Percentiles rank a stretch among this genome's conserved stretches.
Evolutionary conservation across 1,284 basidiomycete genomes (phyloP).

Genomic region (Leucocoprinus gongylophorus): DNA sequence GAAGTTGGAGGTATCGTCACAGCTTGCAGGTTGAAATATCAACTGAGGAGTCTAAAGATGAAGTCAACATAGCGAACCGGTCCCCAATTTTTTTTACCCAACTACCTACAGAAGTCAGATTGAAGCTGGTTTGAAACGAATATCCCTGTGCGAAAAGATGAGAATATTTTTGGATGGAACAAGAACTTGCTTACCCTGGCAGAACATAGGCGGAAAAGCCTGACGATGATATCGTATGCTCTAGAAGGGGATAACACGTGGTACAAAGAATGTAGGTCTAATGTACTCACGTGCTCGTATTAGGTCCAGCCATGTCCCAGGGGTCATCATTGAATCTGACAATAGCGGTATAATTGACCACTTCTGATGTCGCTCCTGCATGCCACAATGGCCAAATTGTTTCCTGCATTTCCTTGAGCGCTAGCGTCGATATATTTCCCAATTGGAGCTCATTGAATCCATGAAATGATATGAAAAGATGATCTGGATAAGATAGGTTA

Average conservation of each 20-base stretch:
- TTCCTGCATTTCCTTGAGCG: constrained; percentile 36
- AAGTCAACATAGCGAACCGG: constrained; percentile 4
- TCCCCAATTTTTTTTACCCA: background rate
- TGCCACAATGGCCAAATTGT: constrained; percentile 38
- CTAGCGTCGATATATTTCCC: constrained; percentile 37
- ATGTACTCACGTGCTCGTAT: constrained; percentile 29
- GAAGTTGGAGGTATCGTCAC: constrained; percentile 45
- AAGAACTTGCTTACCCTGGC: constrained; percentile 27
- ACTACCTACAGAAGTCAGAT: constrained; percentile 42
- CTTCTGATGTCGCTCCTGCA: constrained; percentile 36
- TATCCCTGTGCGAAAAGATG: constrained; percentile 32
- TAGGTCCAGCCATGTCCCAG: constrained; percentile 38
- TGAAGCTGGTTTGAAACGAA: constrained; percentile 54
- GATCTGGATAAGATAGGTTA: constrained; percentile 29
- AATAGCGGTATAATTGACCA: constrained; percentile 29
- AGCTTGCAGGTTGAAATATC: constrained; percentile 45
- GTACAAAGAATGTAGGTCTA: background rate
- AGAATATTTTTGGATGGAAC: constrained; percentile 7
- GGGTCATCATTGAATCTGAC: constrained; percentile 40
- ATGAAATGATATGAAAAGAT: constrained; percentile 52
- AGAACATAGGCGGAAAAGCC: constrained; percentile 28
- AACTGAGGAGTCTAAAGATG: constrained; percentile 46
- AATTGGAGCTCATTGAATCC: constrained; percentile 41
- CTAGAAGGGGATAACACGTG: constrained; percentile 1
- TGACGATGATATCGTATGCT: constrained; percentile 13